Percentiles rank a stretch among this genome's conserved stretches.
Evolutionary conservation across 192 early-diverging fungal species (phyloP).

Genomic region (Allomyces javanicus): DNA sequence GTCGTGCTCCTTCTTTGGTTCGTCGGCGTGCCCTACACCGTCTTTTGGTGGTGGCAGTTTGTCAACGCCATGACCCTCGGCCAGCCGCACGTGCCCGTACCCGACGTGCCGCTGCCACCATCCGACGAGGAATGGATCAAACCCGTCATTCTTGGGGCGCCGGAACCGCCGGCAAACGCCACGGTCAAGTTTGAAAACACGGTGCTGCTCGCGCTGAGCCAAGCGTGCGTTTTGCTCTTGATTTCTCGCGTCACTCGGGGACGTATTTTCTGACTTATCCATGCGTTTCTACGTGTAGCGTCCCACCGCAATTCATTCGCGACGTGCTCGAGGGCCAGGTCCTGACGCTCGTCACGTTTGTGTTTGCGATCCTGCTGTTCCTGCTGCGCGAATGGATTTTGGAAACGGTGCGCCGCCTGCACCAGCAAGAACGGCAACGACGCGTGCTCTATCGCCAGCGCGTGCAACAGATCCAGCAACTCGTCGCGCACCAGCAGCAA

Average conservation of each 20-base stretch:
- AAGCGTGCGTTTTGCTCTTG: too few relatives aligned
- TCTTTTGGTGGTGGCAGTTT: slow-evolving; percentile 65
- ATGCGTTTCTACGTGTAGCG: slow-evolving; percentile 4
- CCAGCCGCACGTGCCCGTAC: too few relatives aligned
- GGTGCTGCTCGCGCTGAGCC: too few relatives aligned
- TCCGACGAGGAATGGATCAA: too few relatives aligned
- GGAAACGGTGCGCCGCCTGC: slow-evolving; percentile 27
- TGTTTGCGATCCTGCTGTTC: slow-evolving; percentile 60
- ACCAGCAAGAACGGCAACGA: slow-evolving; percentile 13
- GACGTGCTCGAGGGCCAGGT: slow-evolving; percentile 74
- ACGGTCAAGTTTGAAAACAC: too few relatives aligned
- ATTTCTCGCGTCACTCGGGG: slow-evolving; percentile 1
- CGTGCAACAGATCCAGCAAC: slow-evolving; percentile 6
- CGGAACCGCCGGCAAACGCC: too few relatives aligned
- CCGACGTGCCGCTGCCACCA: too few relatives aligned
- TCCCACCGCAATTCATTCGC: slow-evolving; percentile 14
- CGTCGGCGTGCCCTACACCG: slow-evolving; percentile 55
- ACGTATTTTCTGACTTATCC: slow-evolving; percentile 8
- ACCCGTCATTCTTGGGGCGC: too few relatives aligned
- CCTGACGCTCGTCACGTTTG: slow-evolving; percentile 48
- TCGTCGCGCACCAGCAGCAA: slow-evolving; percentile 7
- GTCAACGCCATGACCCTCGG: too few relatives aligned
- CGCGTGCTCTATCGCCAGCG: slow-evolving; percentile 3
- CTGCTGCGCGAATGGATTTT: slow-evolving; percentile 77
- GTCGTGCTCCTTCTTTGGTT: slow-evolving; percentile 59